Base-by-base conservation (phyloP, 768 basidiomycete genomes). In the Trametes sanguinea region DNA sequence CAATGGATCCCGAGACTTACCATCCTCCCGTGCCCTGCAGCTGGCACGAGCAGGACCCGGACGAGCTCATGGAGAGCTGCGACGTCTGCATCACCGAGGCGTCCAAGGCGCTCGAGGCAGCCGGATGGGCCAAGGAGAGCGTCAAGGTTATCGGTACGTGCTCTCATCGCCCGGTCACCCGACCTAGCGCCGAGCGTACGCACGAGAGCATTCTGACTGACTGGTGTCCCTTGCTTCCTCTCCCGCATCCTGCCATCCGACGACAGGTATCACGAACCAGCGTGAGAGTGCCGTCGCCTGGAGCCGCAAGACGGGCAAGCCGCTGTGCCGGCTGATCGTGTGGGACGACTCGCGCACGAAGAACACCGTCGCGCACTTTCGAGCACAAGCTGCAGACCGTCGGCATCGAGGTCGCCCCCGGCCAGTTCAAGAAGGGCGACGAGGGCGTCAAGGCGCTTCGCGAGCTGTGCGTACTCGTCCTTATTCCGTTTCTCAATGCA, bases 291-390 rank as follows among this genome's bases (percentile, higher is more conserved):
- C 95, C 2, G 87, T 98, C 33, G 91, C 87, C 16, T 98, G 97
- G 97, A 92, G 91, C 71, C 84, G 89, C 62, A 82, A 80, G 70
- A 95, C 95, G 0, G 97, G 97, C 45, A 89, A 91, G 74, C 90
- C 95, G 0, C 74, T 97, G 4, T 92, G 92, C 76, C 85, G 81
- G 55, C 92, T 94, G 27, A 91, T 99, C 68, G 97, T 98, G 10
- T 99, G 97, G 97, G 88, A 90, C 62, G 97, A 99, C 73, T 87
- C 88, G n/a, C 86, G 97, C 51, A 98, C 93, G 57, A 92, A 90
- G 68, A 85, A 87, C 66, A 83, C 84, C 4, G 94, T 98, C 16
- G 85, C 87, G n/a, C 85, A 89, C 67, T 92, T 84, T 66, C n/a
- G 85, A 91, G 73, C 79, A 84, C 53, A 84, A 89, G 69, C 81